These are phyloP conservation scores for Tieghemiomyces parasiticus DNA, from an alignment of 192 early-diverging fungal species.

Conservation along the genomic window DNA sequence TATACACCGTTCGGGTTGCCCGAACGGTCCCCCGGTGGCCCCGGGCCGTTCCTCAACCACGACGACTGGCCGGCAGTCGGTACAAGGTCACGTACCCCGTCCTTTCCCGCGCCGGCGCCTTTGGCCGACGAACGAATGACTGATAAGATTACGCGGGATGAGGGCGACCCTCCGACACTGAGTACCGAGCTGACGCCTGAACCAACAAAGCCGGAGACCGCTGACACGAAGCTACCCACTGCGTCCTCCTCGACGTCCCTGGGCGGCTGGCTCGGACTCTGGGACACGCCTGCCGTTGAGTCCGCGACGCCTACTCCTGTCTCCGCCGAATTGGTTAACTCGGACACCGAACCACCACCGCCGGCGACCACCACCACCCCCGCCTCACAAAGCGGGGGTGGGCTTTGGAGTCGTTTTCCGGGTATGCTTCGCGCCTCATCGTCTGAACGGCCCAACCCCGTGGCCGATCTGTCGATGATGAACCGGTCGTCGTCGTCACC, in stretches of 20 bases:
- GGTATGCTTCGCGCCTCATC: slow-evolving; percentile 9
- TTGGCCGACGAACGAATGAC: neutral
- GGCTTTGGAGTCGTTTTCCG: slow-evolving; percentile 9
- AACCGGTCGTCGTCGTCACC: neutral
- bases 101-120: neutral
- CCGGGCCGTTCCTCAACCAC: too few species aligned
- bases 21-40: too few species aligned
- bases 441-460: neutral
- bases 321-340: neutral
- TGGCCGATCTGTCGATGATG: neutral
- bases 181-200: neutral
- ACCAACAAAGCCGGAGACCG: neutral
- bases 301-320: neutral
- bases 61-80: too few species aligned
- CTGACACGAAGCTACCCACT: neutral
- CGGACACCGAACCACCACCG: too few species aligned
- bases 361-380: neutral
- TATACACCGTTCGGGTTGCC: too few species aligned
- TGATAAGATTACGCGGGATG: neutral
- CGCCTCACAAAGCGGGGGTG: neutral
- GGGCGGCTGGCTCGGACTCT: neutral
- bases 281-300: neutral
- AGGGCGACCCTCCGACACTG: too few species aligned
- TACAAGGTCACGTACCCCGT: neutral
- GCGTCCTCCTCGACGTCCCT: neutral